Evolutionary conservation across 2,329 filamentous ascomycete species (phyloP).

Genomic region (Dothidotthia symphoricarpi): DNA sequence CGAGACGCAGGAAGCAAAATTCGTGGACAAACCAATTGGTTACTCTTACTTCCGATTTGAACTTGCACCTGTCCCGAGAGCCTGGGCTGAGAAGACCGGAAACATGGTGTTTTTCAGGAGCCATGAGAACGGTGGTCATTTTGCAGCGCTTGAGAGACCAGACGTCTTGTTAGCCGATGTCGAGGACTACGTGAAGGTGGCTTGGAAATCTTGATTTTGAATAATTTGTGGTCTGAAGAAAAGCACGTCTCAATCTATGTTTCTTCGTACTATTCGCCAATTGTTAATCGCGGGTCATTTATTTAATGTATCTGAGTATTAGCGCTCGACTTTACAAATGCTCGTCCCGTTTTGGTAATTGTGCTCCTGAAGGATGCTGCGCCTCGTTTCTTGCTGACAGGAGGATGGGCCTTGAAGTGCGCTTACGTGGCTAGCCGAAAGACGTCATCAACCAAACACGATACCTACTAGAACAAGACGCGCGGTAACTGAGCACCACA

Average conservation of each 20-base stretch:
- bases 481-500: too few relatives aligned
- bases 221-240: conserved; percentile 1
- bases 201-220: conserved; percentile 31
- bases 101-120: conserved; percentile 39
- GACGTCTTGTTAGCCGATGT: conserved; percentile 46
- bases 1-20: conserved; percentile 22
- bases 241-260: too few relatives aligned
- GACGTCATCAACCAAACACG: too few relatives aligned
- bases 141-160: conserved; percentile 51
- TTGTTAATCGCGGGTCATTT: conserved; percentile 1
- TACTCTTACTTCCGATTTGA: conserved; percentile 49
- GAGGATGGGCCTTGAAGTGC: too few relatives aligned
- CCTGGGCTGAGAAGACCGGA: conserved; percentile 43
- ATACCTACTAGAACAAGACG: too few relatives aligned
- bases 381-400: too few relatives aligned
- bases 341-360: too few relatives aligned
- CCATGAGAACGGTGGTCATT: conserved; percentile 47
- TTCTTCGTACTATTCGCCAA: too few relatives aligned
- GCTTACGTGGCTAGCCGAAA: too few relatives aligned
- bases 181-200: conserved; percentile 44
- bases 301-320: too few relatives aligned
- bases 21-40: conserved; percentile 45
- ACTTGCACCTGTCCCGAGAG: conserved; percentile 40
- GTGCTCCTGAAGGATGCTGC: too few relatives aligned
- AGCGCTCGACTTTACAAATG: too few relatives aligned